A percentile compares a stretch with the other conserved stretches of the same genome.
These are phyloP conservation scores for Tagetes patula DNA, from an alignment of 129 eudicot genomes.

Conservation along the genomic window DNA sequence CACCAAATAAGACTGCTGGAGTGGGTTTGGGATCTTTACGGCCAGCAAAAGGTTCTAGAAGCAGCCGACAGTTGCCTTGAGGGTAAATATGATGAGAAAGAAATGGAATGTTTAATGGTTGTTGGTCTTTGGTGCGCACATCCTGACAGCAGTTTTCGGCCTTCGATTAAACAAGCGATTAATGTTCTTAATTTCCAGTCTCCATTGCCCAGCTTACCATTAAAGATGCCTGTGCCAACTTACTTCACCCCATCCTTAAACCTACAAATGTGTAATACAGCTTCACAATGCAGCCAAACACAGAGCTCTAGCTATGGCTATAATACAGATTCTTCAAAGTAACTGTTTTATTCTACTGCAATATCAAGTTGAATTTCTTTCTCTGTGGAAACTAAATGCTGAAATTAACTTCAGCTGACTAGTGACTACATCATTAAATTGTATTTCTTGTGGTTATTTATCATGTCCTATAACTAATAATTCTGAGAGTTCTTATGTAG, in stretches of 20 bases:
- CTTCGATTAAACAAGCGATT: conserved; percentile 46
- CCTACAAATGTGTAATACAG: background rate
- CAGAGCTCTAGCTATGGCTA: conserved; percentile 33
- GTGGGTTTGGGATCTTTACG: conserved; percentile 51
- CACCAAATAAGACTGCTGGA: conserved; percentile 28
- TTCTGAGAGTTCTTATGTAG: conserved; percentile 4
- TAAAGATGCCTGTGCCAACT: conserved; percentile 39
- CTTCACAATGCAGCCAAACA: conserved; percentile 23
- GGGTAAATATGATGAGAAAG: conserved; percentile 28
- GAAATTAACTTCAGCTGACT: background rate
- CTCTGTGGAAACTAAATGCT: background rate
- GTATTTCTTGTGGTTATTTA: conserved; percentile 5
- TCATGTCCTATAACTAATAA: conserved; percentile 8
- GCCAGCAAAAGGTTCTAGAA: conserved; percentile 34
- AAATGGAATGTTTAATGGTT: conserved; percentile 48
- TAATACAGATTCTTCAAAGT: conserved; percentile 32
- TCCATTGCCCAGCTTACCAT: conserved; percentile 33
- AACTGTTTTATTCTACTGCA: conserved; percentile 8
- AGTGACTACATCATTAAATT: background rate
- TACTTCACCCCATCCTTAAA: conserved; percentile 31
- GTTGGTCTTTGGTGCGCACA: conserved; percentile 57
- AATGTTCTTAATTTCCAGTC: conserved; percentile 44
- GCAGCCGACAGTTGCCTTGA: conserved; percentile 40
- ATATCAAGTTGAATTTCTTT: background rate
- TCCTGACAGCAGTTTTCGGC: conserved; percentile 41